Conservation (phyloP, 2,329 filamentous ascomycete species). For the Stagonosporopsis vannaccii region DNA sequence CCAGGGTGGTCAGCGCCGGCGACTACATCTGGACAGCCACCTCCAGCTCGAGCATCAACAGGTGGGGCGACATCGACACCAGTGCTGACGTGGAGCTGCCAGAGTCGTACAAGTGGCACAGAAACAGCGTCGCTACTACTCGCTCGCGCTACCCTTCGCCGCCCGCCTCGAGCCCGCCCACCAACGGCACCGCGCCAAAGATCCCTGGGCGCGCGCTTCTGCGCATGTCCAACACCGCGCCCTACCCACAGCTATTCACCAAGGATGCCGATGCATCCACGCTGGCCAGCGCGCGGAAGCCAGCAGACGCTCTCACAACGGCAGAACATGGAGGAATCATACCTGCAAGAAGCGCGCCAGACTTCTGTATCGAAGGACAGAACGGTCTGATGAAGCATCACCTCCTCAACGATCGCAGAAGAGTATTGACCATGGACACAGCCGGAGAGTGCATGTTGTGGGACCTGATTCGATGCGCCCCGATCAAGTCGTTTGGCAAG, state of each 20-base stretch:
- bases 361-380: constrained; percentile 80
- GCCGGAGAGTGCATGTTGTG: constrained; percentile 93
- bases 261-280: constrained; percentile 65
- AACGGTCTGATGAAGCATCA: constrained; percentile 94
- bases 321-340: constrained; percentile 40
- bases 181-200: constrained; percentile 56
- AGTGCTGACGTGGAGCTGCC: constrained; percentile 69
- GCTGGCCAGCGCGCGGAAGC: constrained; percentile 61
- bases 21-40: constrained; percentile 91
- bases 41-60: constrained; percentile 87
- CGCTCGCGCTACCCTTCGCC: constrained; percentile 52
- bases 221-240: constrained; percentile 82
- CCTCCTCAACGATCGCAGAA: constrained; percentile 86
- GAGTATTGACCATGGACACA: constrained; percentile 90
- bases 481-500: constrained; percentile 92
- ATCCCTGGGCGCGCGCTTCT: constrained; percentile 82
- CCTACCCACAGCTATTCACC: constrained; percentile 68
- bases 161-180: constrained; percentile 41
- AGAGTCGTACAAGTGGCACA: constrained; percentile 59
- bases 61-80: constrained; percentile 88
- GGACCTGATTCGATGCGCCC: constrained; percentile 92
- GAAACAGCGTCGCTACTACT: constrained; percentile 60
- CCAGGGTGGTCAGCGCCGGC: constrained; percentile 68
- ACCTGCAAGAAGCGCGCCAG: constrained; percentile 54
- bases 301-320: constrained; percentile 63